A percentile compares a stretch with the other conserved stretches of the same genome.
phyloP scores from a whole-genome alignment of 2,329 filamentous ascomycete genomes.

The Clonostachys rosea region DNA sequence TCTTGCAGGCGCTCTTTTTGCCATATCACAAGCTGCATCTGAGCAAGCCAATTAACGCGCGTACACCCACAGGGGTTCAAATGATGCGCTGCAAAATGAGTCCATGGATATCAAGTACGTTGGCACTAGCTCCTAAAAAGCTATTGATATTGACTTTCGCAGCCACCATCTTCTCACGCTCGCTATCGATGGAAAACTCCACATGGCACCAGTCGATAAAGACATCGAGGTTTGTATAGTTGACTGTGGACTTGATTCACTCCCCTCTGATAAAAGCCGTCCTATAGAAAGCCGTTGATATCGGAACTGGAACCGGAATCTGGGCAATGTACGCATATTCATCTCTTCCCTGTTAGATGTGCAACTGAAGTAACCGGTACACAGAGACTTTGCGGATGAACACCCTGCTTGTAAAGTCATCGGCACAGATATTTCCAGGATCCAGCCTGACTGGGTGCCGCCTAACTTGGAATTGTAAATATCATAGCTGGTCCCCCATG shows the following conservation, averaged over 20 bases:
- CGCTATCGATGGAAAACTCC: slow-evolving; percentile 2
- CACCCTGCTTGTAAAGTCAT: slow-evolving; percentile 1
- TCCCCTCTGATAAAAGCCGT: background rate
- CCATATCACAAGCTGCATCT: no score
- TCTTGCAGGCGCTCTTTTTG: no score
- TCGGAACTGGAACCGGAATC: slow-evolving; percentile 8
- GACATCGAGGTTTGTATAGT: slow-evolving; percentile 1
- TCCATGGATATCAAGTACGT: slow-evolving; percentile 3
- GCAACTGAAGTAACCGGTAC: background rate
- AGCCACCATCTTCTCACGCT: slow-evolving; percentile 6
- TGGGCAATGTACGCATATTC: slow-evolving; percentile 2
- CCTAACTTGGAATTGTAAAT: slow-evolving; percentile 5
- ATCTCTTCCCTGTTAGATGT: slow-evolving; percentile 4
- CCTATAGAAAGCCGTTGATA: slow-evolving; percentile 8
- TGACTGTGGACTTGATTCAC: no score
- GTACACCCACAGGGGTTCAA: slow-evolving; percentile 3
- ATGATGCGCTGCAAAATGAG: slow-evolving; percentile 16
- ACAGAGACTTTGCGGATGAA: slow-evolving; percentile 24
- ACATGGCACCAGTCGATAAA: slow-evolving; percentile 3
- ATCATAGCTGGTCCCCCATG: no score
- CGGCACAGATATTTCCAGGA: slow-evolving; percentile 4
- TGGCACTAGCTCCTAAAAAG: background rate
- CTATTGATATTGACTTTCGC: background rate
- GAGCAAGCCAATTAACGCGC: no score
- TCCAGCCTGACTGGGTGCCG: slow-evolving; percentile 5